Base-by-base conservation (phyloP, 345 rosid species). In the Boechera divaricarpa region DNA sequence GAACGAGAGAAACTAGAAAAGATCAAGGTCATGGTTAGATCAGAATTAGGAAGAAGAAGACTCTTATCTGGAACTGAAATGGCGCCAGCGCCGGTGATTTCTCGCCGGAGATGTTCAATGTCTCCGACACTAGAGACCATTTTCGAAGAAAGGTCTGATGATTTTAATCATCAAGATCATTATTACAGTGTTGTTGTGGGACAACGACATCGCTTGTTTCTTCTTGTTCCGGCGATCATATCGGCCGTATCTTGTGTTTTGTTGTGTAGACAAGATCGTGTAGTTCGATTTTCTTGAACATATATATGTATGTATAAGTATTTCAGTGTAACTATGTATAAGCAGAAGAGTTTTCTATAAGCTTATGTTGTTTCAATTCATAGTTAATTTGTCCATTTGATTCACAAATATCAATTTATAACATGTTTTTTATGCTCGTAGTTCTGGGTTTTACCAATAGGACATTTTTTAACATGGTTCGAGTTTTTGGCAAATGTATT, bases 41-140 rank as follows among this genome's bases (percentile, higher is more conserved):
- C 81, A 72, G 81, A 77, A 57, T 12, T 48, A 44, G 82, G 63
- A 67, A 44, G 69, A 28, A 60, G 51, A 16, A 72, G 74, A 33
- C 52, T 33, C 12, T 52, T 72, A n/a, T 41, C 63, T 5, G 58
- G 73, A 61, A 63, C 78, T 13, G 91, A 87, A 41, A 69, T 72
- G 51, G 81, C 81, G 21, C 89, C 89, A 29, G 48, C 60, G 32
- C 76, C 74, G 18, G 16, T 83, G 69, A 62, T 79, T 63, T 49
- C 75, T 55, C 71, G 57, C 29, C 78, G 79, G 70, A 81, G 66
- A 64, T 67, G 78, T 60, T 78, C 85, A 21, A 69, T 62, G 53
- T 75, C 47, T 57, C 87, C 86, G 5, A 79, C 63, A 60, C 68
- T 87, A 63, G 91, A 85, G 77, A 82, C 89, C 8, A 85, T 85